Evolutionary conservation across 2,329 filamentous ascomycete species (phyloP).

Genomic region (Dendrostoma leiphaemia): DNA sequence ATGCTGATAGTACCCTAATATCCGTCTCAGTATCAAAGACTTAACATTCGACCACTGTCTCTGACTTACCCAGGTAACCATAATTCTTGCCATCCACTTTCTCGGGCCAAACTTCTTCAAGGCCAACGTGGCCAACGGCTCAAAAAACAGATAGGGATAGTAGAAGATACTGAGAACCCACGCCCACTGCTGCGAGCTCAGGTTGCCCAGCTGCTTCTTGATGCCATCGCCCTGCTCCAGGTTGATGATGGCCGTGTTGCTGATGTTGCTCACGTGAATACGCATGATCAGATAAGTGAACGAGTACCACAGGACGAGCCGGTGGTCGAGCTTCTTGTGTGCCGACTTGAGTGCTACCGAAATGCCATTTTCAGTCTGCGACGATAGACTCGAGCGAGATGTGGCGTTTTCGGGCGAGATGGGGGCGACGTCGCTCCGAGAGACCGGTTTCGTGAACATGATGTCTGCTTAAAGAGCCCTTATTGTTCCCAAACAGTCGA

Average conservation of each 20-base stretch:
- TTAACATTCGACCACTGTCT: background rate
- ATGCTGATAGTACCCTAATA: slow-evolving; percentile 22
- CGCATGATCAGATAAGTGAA: slow-evolving; percentile 26
- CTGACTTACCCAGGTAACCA: slow-evolving; percentile 24
- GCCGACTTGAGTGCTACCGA: slow-evolving; percentile 14
- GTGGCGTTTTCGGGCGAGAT: background rate
- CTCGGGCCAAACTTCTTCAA: slow-evolving; percentile 24
- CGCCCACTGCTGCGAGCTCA: slow-evolving; percentile 25
- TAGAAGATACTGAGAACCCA: slow-evolving; percentile 26
- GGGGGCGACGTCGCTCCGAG: background rate
- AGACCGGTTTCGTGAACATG: background rate
- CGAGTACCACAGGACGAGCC: slow-evolving; percentile 24
- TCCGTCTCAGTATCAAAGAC: background rate
- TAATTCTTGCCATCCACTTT: slow-evolving; percentile 26
- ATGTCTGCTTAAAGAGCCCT: too few species aligned
- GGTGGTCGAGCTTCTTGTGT: slow-evolving; percentile 24
- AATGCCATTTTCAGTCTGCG: background rate
- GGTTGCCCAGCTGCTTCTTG: slow-evolving; percentile 22
- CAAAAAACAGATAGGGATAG: slow-evolving; percentile 27
- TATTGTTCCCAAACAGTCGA: too few species aligned
- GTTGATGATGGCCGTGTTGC: slow-evolving; percentile 28
- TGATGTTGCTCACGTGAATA: slow-evolving; percentile 26
- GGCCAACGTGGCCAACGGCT: slow-evolving; percentile 24
- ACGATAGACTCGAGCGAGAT: background rate
- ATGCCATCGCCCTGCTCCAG: slow-evolving; percentile 27